Evolutionary conservation across 257 asterid species (phyloP).

Genomic region (Schizonepeta tenuifolia): DNA sequence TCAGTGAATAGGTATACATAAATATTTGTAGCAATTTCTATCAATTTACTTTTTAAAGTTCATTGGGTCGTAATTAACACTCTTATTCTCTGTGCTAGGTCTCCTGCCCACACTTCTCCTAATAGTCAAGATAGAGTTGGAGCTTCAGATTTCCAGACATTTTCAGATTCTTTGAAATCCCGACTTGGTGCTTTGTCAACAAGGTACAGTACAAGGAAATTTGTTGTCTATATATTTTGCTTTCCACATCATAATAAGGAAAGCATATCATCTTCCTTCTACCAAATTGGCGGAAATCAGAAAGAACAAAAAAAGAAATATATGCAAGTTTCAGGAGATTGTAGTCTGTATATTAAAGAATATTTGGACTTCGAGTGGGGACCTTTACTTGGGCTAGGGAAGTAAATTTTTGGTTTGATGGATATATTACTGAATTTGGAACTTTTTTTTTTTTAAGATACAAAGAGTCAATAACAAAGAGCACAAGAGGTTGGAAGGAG

Average conservation of each 20-base stretch:
- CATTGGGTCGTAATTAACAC: not conserved
- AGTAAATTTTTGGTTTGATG: not conserved
- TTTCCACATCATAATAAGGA: not conserved
- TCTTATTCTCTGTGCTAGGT: slow-evolving; percentile 32
- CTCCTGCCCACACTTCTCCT: slow-evolving; percentile 62
- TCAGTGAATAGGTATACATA: slow-evolving; percentile 53
- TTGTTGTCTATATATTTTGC: slow-evolving; percentile 3
- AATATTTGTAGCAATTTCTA: not conserved
- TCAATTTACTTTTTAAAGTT: not conserved
- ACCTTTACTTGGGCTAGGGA: not conserved
- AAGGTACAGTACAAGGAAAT: slow-evolving; percentile 59
- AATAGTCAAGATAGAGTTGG: slow-evolving; percentile 78
- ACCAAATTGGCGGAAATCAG: slow-evolving; percentile 14
- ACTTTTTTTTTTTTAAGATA: slow-evolving; percentile 44
- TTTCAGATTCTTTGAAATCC: slow-evolving; percentile 77
- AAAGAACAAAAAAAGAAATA: not conserved
- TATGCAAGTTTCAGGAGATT: not conserved
- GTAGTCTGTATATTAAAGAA: not conserved
- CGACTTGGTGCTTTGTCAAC: slow-evolving; percentile 74
- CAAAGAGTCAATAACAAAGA: slow-evolving; percentile 84
- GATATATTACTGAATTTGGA: not conserved
- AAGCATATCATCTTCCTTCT: not conserved
- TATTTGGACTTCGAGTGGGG: not conserved
- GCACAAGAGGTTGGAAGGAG: slow-evolving; percentile 97
- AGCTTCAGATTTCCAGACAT: slow-evolving; percentile 78